Percentiles rank a stretch among this genome's conserved stretches.
Conservation (phyloP, 225 moss, liverwort and hornwort species). For the Marchantia paleacea region DNA sequence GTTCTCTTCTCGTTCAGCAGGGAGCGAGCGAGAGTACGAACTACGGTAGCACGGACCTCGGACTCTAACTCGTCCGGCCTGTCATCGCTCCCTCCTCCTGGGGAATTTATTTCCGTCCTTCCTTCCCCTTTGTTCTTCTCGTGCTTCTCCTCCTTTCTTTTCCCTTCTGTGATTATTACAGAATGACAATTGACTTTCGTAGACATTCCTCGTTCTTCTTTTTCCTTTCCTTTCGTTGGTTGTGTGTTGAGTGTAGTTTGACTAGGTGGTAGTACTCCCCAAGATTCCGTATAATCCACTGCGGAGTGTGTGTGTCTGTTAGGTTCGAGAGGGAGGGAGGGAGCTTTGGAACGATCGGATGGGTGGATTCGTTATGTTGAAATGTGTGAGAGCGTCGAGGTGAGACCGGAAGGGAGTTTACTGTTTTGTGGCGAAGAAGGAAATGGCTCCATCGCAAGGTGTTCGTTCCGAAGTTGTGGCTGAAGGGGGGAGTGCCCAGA, state of each 20-base stretch:
- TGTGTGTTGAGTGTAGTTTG: neutral
- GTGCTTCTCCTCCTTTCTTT: too few species aligned
- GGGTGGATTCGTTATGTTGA: neutral
- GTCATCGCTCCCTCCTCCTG: neutral
- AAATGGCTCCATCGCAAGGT: slow-evolving; percentile 35
- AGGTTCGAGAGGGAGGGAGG: neutral
- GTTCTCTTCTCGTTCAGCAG: neutral
- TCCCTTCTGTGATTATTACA: too few species aligned
- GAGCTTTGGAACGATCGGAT: neutral
- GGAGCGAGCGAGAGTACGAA: neutral
- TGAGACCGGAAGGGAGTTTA: neutral
- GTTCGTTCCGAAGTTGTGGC: neutral
- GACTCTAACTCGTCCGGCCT: too few species aligned
- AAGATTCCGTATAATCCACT: slow-evolving; percentile 7
- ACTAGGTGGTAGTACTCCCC: neutral
- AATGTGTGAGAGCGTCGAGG: neutral
- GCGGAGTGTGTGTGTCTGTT: neutral
- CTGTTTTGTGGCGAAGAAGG: neutral
- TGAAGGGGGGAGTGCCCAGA: neutral
- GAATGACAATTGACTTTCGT: too few species aligned
- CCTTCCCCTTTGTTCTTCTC: neutral
- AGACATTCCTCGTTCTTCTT: too few species aligned
- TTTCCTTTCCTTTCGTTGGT: too few species aligned
- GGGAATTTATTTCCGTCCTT: neutral
- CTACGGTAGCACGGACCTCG: neutral